A percentile compares a stretch with the other conserved stretches of the same genome.
Evolutionary conservation across 768 basidiomycete genomes (phyloP).

Genomic region (Neoboletus magnificus): DNA sequence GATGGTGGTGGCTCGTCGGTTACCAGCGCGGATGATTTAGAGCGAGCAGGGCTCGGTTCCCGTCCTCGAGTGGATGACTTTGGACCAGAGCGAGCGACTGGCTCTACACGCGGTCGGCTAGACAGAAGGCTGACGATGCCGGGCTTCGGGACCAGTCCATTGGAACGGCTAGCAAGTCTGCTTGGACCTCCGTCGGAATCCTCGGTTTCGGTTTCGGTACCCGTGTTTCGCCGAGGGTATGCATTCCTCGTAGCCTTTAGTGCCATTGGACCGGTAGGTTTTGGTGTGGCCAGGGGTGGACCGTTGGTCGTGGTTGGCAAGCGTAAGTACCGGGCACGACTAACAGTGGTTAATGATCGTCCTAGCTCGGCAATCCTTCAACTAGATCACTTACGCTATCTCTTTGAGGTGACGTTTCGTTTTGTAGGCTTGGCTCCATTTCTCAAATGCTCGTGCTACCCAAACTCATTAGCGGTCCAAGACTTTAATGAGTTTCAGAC

Average conservation of each 20-base stretch:
- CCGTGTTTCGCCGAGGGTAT: slow-evolving; percentile 29
- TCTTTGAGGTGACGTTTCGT: slow-evolving; percentile 75
- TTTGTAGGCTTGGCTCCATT: slow-evolving; percentile 67
- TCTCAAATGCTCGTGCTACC: slow-evolving; percentile 51
- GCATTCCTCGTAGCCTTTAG: slow-evolving; percentile 28
- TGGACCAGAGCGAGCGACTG: slow-evolving; percentile 23
- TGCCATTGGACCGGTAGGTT: slow-evolving; percentile 26
- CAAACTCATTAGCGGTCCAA: slow-evolving; percentile 8
- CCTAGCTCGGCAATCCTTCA: slow-evolving; percentile 8
- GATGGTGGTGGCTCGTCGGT: slow-evolving; percentile 25
- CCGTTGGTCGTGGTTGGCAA: slow-evolving; percentile 57
- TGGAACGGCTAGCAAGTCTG: slow-evolving; percentile 24
- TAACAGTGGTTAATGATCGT: slow-evolving; percentile 35
- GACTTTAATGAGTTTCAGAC: slow-evolving; percentile 23
- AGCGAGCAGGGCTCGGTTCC: slow-evolving; percentile 33
- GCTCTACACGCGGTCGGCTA: slow-evolving; percentile 29
- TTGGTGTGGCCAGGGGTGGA: slow-evolving; percentile 24
- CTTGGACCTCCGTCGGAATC: slow-evolving; percentile 30
- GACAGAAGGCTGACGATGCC: slow-evolving; percentile 40
- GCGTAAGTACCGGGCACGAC: slow-evolving; percentile 79
- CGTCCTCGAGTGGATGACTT: slow-evolving; percentile 26
- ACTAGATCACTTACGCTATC: slow-evolving; percentile 62
- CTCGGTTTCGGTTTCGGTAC: slow-evolving; percentile 30
- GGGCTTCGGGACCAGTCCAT: slow-evolving; percentile 26
- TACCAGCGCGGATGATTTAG: slow-evolving; percentile 21